phyloP scores from a whole-genome alignment of 148 eudicot genomes.

The Heliosperma pusillum region DNA sequence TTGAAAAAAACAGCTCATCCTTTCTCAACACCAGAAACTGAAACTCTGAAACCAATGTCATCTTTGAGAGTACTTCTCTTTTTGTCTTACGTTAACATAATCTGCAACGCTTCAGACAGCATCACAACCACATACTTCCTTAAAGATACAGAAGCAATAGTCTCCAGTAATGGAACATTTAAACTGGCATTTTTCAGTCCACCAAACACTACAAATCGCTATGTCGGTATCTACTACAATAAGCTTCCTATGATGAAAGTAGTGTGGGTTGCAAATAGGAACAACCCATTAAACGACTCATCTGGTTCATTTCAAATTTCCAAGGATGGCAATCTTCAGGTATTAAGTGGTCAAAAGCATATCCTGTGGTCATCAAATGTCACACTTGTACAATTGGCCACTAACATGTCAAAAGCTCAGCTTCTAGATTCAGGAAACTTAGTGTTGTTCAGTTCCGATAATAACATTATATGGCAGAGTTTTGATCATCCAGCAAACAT shows the following conservation, averaged over 20 bases:
- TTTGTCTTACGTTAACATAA: background rate
- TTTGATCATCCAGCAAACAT: constrained; percentile 30
- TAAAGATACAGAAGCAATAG: constrained; percentile 31
- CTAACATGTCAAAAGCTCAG: constrained; percentile 17
- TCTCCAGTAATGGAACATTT: constrained; percentile 32
- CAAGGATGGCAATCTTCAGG: constrained; percentile 31
- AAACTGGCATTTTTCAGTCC: constrained; percentile 47
- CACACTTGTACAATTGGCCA: background rate
- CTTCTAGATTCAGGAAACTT: constrained; percentile 43
- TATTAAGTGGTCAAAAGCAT: constrained; percentile 14
- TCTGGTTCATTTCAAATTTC: constrained; percentile 34
- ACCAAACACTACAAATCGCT: constrained; percentile 25
- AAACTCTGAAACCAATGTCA: constrained; percentile 20
- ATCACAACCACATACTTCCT: constrained; percentile 25
- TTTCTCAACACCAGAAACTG: background rate
- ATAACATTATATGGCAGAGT: constrained; percentile 32
- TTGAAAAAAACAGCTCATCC: background rate
- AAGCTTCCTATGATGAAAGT: constrained; percentile 25
- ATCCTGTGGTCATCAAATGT: constrained; percentile 38
- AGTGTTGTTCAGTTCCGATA: constrained; percentile 23
- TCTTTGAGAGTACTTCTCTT: constrained; percentile 6
- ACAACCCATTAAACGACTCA: constrained; percentile 29
- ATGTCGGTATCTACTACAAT: constrained; percentile 48
- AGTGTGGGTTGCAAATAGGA: constrained; percentile 48
- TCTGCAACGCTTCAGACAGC: constrained; percentile 21